A percentile compares a stretch with the other conserved stretches of the same genome.
Evolutionary conservation across 768 basidiomycete genomes (phyloP).

Genomic region (Mycena haematopus): DNA sequence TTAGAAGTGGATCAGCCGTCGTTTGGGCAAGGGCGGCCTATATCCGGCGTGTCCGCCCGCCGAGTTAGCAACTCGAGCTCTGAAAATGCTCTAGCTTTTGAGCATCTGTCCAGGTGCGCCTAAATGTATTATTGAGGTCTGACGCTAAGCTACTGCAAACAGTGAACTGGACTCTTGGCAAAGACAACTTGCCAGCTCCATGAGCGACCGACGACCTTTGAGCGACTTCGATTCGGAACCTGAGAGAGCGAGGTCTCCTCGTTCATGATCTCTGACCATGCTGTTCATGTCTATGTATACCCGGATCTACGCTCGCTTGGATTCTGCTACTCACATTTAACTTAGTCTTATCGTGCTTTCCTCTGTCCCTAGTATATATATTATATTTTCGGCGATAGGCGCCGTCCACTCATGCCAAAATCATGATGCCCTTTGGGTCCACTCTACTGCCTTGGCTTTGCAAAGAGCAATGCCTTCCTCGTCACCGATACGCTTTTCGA

Average conservation of each 20-base stretch:
- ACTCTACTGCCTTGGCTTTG: constrained; percentile 90
- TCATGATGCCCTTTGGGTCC: constrained; percentile 74
- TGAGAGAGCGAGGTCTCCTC: constrained; percentile 67
- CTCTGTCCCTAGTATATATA: constrained; percentile 31
- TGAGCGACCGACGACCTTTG: constrained; percentile 73
- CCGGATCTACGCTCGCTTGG: constrained; percentile 41
- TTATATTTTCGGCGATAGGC: constrained; percentile 25
- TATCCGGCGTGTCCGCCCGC: constrained; percentile 63
- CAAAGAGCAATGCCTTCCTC: constrained; percentile 81
- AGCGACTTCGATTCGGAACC: constrained; percentile 74
- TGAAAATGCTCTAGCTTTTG: constrained; percentile 78
- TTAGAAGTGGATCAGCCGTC: constrained; percentile 85
- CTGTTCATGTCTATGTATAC: constrained; percentile 46
- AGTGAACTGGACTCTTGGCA: constrained; percentile 89
- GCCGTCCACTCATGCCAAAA: constrained; percentile 37
- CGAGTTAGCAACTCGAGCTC: constrained; percentile 82
- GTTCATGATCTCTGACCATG: constrained; percentile 51
- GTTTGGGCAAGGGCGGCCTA: constrained; percentile 66
- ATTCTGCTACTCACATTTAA: constrained; percentile 35
- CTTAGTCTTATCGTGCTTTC: constrained; percentile 34
- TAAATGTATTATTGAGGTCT: background rate
- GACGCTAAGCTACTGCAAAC: constrained; percentile 39
- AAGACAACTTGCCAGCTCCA: constrained; percentile 79
- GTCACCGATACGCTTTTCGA: constrained; percentile 88
- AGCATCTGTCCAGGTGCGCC: constrained; percentile 47